phyloP scores from a whole-genome alignment of 768 basidiomycete species.

The Pholiota conissans region DNA sequence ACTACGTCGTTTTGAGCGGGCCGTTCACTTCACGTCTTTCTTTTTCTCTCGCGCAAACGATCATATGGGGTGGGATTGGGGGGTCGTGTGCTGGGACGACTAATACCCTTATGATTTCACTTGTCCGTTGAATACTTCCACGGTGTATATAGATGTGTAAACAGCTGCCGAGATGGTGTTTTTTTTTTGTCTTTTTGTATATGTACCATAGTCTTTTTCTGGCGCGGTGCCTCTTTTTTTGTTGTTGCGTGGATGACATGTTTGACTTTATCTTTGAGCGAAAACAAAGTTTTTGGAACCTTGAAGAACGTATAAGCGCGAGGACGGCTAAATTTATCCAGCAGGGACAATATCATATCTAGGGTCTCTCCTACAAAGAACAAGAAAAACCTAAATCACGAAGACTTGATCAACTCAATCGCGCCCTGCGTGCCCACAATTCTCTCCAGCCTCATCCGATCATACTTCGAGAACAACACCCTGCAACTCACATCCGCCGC shows the following conservation, averaged over 20 bases:
- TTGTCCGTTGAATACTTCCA: neutral
- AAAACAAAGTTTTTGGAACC: neutral
- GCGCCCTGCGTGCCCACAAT: constrained; percentile 64
- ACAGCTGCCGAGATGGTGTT: neutral
- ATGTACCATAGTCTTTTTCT: constrained; percentile 7
- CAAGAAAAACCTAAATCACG: constrained; percentile 7
- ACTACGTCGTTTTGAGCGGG: constrained; percentile 75
- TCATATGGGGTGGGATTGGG: neutral
- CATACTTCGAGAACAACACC: constrained; percentile 85
- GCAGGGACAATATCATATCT: neutral
- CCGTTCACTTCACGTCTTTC: too few species aligned
- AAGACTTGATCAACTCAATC: constrained; percentile 39
- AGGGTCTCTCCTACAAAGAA: too few species aligned
- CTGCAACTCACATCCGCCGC: constrained; percentile 80
- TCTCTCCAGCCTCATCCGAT: constrained; percentile 84
- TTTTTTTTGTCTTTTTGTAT: constrained; percentile 3
- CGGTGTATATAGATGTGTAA: constrained; percentile 10
- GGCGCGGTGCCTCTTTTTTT: neutral
- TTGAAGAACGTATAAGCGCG: too few species aligned
- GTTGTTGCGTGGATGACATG: neutral
- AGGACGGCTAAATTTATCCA: neutral
- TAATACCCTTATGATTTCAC: constrained; percentile 1
- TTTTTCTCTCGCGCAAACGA: neutral
- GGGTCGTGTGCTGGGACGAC: neutral
- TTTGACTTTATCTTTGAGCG: neutral